Evolutionary conservation across 306 rosid genomes (phyloP).

Genomic region (Myrica gale): DNA sequence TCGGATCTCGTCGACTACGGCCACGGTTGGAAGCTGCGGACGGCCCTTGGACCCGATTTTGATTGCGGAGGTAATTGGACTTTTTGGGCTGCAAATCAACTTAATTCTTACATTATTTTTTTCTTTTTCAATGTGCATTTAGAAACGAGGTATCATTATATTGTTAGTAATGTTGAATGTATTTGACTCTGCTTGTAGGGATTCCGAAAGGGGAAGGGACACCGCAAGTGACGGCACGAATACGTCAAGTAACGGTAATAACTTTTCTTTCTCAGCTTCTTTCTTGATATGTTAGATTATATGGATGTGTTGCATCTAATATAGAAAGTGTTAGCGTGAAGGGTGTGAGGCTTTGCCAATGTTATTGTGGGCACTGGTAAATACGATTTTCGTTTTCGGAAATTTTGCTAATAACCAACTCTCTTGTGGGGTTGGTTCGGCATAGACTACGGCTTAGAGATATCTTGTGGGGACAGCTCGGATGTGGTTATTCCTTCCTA

Average conservation of each 20-base stretch:
- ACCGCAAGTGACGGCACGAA: neutral
- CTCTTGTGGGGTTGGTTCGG: neutral
- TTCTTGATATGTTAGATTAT: neutral
- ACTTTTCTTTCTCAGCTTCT: neutral
- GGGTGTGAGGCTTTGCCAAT: neutral
- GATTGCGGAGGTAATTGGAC: constrained; percentile 15
- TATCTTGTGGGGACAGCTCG: neutral
- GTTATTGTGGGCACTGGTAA: neutral
- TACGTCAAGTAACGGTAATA: neutral
- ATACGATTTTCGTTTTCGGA: neutral
- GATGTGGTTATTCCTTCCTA: neutral
- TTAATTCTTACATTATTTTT: too few relatives aligned
- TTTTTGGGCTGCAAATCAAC: neutral
- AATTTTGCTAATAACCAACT: neutral
- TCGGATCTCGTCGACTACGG: constrained; percentile 55
- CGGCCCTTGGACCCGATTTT: constrained; percentile 40
- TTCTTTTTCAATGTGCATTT: neutral
- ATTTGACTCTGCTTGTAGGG: neutral
- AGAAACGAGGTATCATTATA: neutral
- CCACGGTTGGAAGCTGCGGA: constrained; percentile 57
- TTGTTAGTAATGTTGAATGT: neutral
- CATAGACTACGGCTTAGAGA: neutral
- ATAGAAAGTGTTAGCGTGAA: neutral
- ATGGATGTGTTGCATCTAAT: neutral
- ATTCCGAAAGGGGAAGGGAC: neutral